phyloP scores from a whole-genome alignment of 208 protist species.

The Trypanosoma conorhini region DNA sequence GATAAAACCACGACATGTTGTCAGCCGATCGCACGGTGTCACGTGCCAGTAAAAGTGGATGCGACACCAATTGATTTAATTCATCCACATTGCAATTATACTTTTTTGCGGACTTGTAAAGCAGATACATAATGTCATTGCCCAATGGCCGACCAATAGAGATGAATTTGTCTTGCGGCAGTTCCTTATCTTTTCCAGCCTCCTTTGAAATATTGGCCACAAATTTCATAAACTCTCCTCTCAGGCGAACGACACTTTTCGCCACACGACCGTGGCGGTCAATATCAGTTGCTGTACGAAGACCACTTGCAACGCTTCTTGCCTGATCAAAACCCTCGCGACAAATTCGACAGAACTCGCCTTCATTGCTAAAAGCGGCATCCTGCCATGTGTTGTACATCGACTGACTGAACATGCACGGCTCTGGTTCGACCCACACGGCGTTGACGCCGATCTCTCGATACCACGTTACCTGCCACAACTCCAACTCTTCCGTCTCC shows the following conservation, averaged over 20 bases:
- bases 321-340: slow-evolving; percentile 57
- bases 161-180: slow-evolving; percentile 30
- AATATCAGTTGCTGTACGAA: slow-evolving; percentile 42
- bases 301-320: slow-evolving; percentile 44
- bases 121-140: slow-evolving; percentile 48
- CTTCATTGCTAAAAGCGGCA: slow-evolving; percentile 56
- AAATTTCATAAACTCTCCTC: slow-evolving; percentile 48
- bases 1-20: slow-evolving; percentile 73
- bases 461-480: slow-evolving; percentile 54
- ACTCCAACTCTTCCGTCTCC: slow-evolving; percentile 29
- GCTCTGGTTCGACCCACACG: neutral
- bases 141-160: slow-evolving; percentile 22
- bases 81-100: slow-evolving; percentile 34
- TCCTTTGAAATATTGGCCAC: slow-evolving; percentile 57
- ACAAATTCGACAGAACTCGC: slow-evolving; percentile 52
- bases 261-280: slow-evolving; percentile 48
- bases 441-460: slow-evolving; percentile 23
- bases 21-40: slow-evolving; percentile 39
- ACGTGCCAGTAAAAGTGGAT: slow-evolving; percentile 44
- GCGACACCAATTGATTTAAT: slow-evolving; percentile 49
- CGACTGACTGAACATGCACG: slow-evolving; percentile 33
- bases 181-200: slow-evolving; percentile 30
- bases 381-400: slow-evolving; percentile 46
- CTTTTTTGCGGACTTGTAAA: slow-evolving; percentile 25
- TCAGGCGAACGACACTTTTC: slow-evolving; percentile 36